Conservation (phyloP, 2,329 filamentous ascomycete species). For the Ophiostoma montium region DNA sequence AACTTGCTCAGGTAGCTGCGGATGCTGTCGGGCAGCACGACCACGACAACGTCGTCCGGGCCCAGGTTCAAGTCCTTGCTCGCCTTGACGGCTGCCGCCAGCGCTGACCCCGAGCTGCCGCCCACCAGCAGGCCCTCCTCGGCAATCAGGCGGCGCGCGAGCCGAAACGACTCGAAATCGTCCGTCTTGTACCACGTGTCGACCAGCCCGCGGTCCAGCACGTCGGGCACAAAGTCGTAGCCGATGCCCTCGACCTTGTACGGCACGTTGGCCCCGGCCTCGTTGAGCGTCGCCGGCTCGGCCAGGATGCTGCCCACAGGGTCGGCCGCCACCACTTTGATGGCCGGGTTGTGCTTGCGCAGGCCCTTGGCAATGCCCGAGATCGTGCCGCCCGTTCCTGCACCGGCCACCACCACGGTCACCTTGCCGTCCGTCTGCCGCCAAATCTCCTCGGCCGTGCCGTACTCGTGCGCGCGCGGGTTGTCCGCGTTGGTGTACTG, state of each 20-base stretch:
- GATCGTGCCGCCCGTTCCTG: conserved; percentile 90
- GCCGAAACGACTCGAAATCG: conserved; percentile 79
- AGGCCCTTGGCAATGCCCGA: conserved; percentile 77
- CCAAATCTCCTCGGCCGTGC: conserved; percentile 96
- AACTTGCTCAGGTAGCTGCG: conserved; percentile 97
- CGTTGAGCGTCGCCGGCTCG: conserved; percentile 64
- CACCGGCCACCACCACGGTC: conserved; percentile 74
- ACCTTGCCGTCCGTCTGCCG: conserved; percentile 73
- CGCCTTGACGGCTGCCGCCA: conserved; percentile 67
- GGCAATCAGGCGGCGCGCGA: conserved; percentile 76
- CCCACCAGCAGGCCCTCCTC: conserved; percentile 92
- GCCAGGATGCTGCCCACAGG: conserved; percentile 86
- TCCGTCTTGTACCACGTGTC: conserved; percentile 99
- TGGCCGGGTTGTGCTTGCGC: conserved; percentile 68
- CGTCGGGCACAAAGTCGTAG: conserved; percentile 95
- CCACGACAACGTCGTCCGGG: conserved; percentile 78
- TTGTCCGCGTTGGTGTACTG: conserved; percentile 91
- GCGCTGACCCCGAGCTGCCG: conserved; percentile 83
- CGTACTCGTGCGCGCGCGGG: conserved; percentile 81
- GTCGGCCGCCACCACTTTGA: conserved; percentile 88
- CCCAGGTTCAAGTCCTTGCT: conserved; percentile 62
- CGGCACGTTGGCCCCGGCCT: conserved; percentile 62
- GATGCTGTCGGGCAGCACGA: conserved; percentile 89
- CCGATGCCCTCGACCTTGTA: conserved; percentile 99
- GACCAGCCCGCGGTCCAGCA: conserved; percentile 65